Evolutionary conservation across 2,329 filamentous ascomycete genomes (phyloP).

Genomic region (Microcyclospora pomicola): DNA sequence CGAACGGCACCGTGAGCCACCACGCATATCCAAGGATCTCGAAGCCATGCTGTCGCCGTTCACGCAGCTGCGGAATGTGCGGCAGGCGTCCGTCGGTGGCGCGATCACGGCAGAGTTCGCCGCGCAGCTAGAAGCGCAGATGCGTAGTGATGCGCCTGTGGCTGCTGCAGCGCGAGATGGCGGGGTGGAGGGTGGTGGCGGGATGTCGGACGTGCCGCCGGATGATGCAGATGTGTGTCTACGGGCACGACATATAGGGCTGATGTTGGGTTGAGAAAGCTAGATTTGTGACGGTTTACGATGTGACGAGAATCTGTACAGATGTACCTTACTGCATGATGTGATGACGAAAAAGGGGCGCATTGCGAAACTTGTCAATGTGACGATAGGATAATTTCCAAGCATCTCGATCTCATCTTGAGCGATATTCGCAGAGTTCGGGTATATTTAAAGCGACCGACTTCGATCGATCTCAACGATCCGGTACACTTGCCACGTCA

Average conservation of each 20-base stretch:
- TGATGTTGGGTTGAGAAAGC: too few relatives aligned
- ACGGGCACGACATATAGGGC: neutral
- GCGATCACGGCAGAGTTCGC: constrained; percentile 27
- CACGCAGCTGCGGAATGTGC: constrained; percentile 22
- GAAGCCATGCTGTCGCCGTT: constrained; percentile 32
- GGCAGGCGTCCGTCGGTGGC: constrained; percentile 25
- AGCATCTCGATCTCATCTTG: too few relatives aligned
- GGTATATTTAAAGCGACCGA: neutral
- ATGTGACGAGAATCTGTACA: too few relatives aligned
- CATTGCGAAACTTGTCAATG: too few relatives aligned
- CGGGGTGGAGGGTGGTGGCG: neutral
- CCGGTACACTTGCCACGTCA: too few relatives aligned
- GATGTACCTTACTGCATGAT: too few relatives aligned
- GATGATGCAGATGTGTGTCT: neutral
- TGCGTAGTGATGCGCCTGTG: neutral
- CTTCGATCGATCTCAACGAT: too few relatives aligned
- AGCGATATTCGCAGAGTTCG: too few relatives aligned
- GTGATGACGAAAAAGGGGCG: too few relatives aligned
- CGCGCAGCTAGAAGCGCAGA: constrained; percentile 1
- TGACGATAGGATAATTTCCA: too few relatives aligned
- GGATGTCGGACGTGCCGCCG: neutral
- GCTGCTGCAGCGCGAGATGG: neutral
- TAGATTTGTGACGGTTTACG: neutral
- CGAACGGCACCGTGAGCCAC: constrained; percentile 11
- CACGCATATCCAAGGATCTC: constrained; percentile 14